Conservation (phyloP, 257 asterid genomes). For the Solanum paucissectum region DNA sequence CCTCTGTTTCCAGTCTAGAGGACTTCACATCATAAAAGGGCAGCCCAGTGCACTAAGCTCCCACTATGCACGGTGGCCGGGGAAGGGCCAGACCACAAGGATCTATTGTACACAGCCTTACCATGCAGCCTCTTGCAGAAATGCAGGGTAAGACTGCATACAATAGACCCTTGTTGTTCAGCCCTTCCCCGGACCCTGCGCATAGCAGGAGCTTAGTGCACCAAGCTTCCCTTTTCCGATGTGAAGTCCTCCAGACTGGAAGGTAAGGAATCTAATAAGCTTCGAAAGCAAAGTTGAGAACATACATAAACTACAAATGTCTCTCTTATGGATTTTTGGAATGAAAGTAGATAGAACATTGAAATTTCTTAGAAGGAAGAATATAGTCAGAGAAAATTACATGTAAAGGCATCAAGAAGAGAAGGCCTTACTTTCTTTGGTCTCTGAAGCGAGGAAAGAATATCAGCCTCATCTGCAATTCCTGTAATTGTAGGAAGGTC, state of each 20-base stretch:
- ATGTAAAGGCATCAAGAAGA: background rate
- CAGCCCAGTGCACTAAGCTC: background rate
- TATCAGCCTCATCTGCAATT: slow-evolving; percentile 90
- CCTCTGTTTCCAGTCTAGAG: background rate
- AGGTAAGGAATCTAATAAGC: background rate
- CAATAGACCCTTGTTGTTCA: background rate
- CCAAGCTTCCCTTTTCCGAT: background rate
- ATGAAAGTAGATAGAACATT: background rate
- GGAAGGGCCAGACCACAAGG: background rate
- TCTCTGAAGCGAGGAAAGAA: slow-evolving; percentile 93
- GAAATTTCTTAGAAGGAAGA: background rate
- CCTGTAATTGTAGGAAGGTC: slow-evolving; percentile 86
- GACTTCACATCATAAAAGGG: background rate
- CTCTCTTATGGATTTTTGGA: background rate
- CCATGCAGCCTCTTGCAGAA: background rate
- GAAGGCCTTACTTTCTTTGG: slow-evolving; percentile 75
- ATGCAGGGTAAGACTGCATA: background rate
- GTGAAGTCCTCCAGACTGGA: background rate
- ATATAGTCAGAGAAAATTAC: background rate
- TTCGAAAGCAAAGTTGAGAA: background rate
- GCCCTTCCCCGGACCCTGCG: background rate
- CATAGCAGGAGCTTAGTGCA: background rate
- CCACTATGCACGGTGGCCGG: background rate
- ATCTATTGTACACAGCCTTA: background rate
- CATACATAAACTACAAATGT: background rate